These are phyloP conservation scores for Pyricularia grisea DNA, from an alignment of 2,329 filamentous ascomycete genomes.

Conservation along the genomic window DNA sequence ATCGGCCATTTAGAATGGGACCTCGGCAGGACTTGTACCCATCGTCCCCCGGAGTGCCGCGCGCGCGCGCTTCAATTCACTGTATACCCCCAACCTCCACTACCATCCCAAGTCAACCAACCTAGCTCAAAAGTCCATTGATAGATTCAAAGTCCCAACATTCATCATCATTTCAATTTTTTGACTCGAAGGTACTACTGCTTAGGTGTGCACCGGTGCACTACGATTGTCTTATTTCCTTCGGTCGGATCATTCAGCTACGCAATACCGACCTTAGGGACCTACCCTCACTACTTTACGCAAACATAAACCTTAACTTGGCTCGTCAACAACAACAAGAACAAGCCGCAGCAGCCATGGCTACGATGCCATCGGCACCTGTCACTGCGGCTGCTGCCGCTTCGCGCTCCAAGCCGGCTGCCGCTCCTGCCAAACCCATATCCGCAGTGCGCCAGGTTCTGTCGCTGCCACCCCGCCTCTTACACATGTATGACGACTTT, in stretches of 20 bases:
- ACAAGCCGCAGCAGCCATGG: background rate
- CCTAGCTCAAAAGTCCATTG: background rate
- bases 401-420: background rate
- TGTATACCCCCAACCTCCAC: background rate
- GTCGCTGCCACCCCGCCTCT: conserved; percentile 54
- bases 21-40: background rate
- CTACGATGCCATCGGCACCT: background rate
- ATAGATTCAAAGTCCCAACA: background rate
- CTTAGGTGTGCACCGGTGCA: background rate
- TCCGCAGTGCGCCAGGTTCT: conserved; percentile 23
- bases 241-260: background rate
- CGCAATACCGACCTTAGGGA: background rate
- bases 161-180: background rate
- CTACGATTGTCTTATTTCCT: background rate
- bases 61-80: background rate
- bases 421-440: background rate
- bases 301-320: background rate
- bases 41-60: background rate
- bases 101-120: background rate
- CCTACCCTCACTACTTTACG: background rate
- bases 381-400: background rate
- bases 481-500: conserved; percentile 73
- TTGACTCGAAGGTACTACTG: background rate
- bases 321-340: background rate
- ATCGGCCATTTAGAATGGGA: background rate